Evolutionary conservation across 2,329 filamentous ascomycete genomes (phyloP).

Genomic region (Verticillium klebahnii): DNA sequence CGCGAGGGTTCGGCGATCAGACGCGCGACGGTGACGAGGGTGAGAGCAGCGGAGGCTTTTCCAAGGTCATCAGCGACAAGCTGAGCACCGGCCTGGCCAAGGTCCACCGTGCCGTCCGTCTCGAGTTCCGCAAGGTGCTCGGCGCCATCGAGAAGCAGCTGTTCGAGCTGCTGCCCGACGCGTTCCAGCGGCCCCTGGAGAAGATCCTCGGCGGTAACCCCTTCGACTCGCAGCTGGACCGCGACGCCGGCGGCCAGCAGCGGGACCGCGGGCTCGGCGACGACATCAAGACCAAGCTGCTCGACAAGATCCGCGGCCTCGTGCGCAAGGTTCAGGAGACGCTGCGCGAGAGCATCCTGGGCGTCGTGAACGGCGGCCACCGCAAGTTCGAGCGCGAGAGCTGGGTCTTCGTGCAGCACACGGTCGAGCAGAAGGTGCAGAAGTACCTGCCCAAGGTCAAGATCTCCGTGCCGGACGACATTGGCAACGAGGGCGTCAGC

Average conservation of each 20-base stretch:
- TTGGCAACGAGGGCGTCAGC: constrained; percentile 40
- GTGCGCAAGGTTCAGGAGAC: constrained; percentile 41
- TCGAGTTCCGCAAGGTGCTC: constrained; percentile 40
- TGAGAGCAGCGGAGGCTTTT: constrained; percentile 31
- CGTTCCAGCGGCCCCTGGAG: constrained; percentile 37
- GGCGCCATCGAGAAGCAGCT: constrained; percentile 39
- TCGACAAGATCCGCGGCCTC: constrained; percentile 37
- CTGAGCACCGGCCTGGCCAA: constrained; percentile 37
- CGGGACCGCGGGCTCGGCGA: constrained; percentile 34
- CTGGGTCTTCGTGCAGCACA: constrained; percentile 41
- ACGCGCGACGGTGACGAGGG: constrained; percentile 11
- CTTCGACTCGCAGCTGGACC: constrained; percentile 38
- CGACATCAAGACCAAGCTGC: constrained; percentile 37
- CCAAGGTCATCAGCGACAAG: constrained; percentile 41
- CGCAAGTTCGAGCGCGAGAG: constrained; percentile 41
- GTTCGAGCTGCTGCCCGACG: constrained; percentile 38
- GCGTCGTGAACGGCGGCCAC: constrained; percentile 39
- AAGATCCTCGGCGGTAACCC: constrained; percentile 42
- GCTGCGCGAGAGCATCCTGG: constrained; percentile 37
- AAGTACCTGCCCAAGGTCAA: constrained; percentile 40
- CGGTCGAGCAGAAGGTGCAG: constrained; percentile 40
- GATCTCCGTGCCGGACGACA: constrained; percentile 40
- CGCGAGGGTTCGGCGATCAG: constrained; percentile 25
- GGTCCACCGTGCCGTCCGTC: constrained; percentile 39
- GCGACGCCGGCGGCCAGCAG: constrained; percentile 20